Evolutionary conservation across 805 yeast species (phyloP).

Genomic region (Candida fluviatilis): DNA sequence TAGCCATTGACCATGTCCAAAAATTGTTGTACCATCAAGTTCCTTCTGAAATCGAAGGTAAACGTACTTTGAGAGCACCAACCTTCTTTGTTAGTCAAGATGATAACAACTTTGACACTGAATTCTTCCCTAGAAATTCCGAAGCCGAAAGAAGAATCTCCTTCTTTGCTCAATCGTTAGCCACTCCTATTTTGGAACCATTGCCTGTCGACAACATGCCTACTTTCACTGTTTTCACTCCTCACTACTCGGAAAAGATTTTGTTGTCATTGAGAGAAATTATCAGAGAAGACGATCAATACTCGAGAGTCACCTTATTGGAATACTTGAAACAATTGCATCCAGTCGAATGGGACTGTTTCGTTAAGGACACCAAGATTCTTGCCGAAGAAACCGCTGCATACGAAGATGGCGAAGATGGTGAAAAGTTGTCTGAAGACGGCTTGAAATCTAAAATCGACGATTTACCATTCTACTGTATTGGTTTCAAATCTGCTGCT

Average conservation of each 20-base stretch:
- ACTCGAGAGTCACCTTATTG: conserved; percentile 50
- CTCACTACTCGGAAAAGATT: conserved; percentile 84
- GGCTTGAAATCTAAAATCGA: conserved; percentile 34
- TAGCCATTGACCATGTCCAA: conserved; percentile 98
- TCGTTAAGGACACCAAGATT: conserved; percentile 53
- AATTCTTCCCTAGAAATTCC: conserved; percentile 93
- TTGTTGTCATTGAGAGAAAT: conserved; percentile 72
- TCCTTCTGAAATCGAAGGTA: conserved; percentile 96
- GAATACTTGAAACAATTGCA: conserved; percentile 55
- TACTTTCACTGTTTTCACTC: conserved; percentile 88
- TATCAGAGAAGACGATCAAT: conserved; percentile 66
- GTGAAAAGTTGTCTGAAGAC: conserved; percentile 28
- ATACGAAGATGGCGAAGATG: conserved; percentile 52
- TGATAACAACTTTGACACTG: conserved; percentile 90
- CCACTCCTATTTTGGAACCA: conserved; percentile 98
- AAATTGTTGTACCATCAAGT: conserved; percentile 96
- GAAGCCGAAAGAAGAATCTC: conserved; percentile 99
- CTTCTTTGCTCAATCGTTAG: conserved; percentile 97
- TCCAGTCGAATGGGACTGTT: conserved; percentile 54
- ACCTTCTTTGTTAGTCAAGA: conserved; percentile 98
- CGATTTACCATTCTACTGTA: conserved; percentile 44
- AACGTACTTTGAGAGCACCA: conserved; percentile 97
- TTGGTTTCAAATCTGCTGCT: conserved; percentile 45
- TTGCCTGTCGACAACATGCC: conserved; percentile 99
- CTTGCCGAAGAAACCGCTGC: conserved; percentile 47